A percentile compares a stretch with the other conserved stretches of the same genome.
Conservation (phyloP, 495 filamentous ascomycete species). For the Daldinia loculata region DNA sequence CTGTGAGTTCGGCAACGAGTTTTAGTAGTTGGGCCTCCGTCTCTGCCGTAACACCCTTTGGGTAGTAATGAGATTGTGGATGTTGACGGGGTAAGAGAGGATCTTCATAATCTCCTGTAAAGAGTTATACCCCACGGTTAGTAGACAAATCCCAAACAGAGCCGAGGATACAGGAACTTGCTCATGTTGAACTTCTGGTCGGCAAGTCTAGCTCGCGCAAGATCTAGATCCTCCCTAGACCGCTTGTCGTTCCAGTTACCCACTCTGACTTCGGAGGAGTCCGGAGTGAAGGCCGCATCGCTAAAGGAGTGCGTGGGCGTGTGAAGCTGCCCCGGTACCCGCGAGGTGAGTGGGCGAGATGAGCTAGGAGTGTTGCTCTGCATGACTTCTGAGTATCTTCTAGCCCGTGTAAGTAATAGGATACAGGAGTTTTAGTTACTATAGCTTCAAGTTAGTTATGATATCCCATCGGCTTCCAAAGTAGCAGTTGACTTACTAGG, state of each 20-base stretch:
- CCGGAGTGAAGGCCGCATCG: slow-evolving; percentile 31
- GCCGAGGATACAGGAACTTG: slow-evolving; percentile 33
- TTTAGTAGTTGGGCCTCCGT: slow-evolving; percentile 46
- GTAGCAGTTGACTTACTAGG: background rate
- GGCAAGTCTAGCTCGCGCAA: slow-evolving; percentile 43
- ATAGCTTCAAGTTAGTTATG: slow-evolving; percentile 18
- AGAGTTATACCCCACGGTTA: background rate
- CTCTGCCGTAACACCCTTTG: slow-evolving; percentile 46
- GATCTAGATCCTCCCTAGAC: slow-evolving; percentile 67
- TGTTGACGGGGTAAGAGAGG: slow-evolving; percentile 49
- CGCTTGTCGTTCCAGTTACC: slow-evolving; percentile 61
- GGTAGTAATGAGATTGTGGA: slow-evolving; percentile 46
- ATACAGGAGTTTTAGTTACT: background rate
- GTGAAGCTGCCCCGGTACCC: slow-evolving; percentile 33
- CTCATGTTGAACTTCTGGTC: slow-evolving; percentile 54
- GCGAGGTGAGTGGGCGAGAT: slow-evolving; percentile 45
- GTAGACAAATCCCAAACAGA: background rate
- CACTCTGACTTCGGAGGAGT: slow-evolving; percentile 12
- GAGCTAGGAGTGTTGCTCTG: slow-evolving; percentile 41
- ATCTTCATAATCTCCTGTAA: slow-evolving; percentile 52
- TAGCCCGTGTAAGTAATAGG: background rate
- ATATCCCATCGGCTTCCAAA: background rate
- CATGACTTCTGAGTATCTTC: slow-evolving; percentile 20
- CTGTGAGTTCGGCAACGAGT: slow-evolving; percentile 47
- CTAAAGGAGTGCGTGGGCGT: slow-evolving; percentile 43